Conservation (phyloP, 2,329 filamentous ascomycete species). For the Alternaria arborescens region DNA sequence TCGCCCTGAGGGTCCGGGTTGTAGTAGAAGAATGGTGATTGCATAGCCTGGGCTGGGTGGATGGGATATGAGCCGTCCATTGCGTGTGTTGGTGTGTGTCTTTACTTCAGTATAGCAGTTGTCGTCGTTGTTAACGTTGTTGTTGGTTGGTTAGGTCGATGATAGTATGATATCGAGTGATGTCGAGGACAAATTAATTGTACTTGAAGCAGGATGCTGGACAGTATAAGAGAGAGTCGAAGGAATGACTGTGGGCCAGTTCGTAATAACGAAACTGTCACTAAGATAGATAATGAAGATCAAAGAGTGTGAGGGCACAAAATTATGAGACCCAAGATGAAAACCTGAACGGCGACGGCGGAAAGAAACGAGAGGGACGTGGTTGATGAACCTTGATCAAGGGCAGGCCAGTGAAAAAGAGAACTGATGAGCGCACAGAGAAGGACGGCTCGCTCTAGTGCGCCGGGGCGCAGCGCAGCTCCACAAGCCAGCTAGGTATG, state of each 20-base stretch:
- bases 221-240: conserved; percentile 37
- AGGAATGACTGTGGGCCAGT: conserved; percentile 54
- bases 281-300: conserved; percentile 39
- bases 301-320: conserved; percentile 25
- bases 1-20: conserved; percentile 77
- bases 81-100: conserved; percentile 38
- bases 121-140: conserved; percentile 28
- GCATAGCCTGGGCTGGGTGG: conserved; percentile 65
- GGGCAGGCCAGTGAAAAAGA: conserved; percentile 52
- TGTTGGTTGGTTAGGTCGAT: conserved; percentile 14
- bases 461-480: conserved; percentile 49
- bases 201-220: conserved; percentile 31
- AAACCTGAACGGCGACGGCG: conserved; percentile 45
- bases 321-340: conserved; percentile 45
- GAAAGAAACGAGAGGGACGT: conserved; percentile 51
- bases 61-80: conserved; percentile 73
- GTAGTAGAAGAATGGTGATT: conserved; percentile 88
- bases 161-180: conserved; percentile 17
- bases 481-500: conserved; percentile 47
- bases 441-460: conserved; percentile 50
- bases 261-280: conserved; percentile 52
- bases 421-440: conserved; percentile 54
- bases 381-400: conserved; percentile 55
- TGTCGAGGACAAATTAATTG: conserved; percentile 38
- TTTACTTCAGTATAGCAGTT: conserved; percentile 14